Evolutionary conservation across 495 filamentous ascomycete species (phyloP).

Genomic region (Melanomma pulvis-pyrius): DNA sequence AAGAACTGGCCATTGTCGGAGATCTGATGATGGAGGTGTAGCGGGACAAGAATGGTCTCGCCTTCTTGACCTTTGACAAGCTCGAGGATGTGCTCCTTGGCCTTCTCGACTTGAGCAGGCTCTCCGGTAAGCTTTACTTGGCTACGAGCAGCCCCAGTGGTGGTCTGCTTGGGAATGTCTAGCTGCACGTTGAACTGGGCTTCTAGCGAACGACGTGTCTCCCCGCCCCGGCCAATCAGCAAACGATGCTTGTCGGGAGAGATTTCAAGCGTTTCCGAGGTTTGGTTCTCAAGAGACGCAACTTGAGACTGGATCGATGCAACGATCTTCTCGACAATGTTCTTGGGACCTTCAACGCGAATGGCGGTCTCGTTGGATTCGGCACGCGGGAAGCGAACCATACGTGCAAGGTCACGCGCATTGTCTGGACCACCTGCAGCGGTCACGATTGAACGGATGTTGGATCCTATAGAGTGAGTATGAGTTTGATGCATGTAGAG

Average conservation of each 20-base stretch:
- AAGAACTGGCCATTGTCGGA: constrained; percentile 92
- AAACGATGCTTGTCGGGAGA: constrained; percentile 84
- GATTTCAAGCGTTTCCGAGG: constrained; percentile 74
- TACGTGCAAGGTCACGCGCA: constrained; percentile 73
- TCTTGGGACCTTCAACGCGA: constrained; percentile 77
- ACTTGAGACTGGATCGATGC: constrained; percentile 78
- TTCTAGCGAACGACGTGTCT: constrained; percentile 82
- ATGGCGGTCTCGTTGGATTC: constrained; percentile 82
- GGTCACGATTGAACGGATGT: constrained; percentile 82
- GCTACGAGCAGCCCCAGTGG: constrained; percentile 65
- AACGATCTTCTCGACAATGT: constrained; percentile 87
- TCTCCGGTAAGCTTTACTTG: constrained; percentile 83
- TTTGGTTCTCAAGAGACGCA: constrained; percentile 74
- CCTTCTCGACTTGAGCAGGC: constrained; percentile 75
- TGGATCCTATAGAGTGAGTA: constrained; percentile 62
- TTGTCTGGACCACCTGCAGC: constrained; percentile 89
- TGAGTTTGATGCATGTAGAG: constrained; percentile 37
- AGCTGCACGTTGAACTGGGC: constrained; percentile 84
- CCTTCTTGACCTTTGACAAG: constrained; percentile 85
- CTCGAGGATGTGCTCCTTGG: constrained; percentile 77
- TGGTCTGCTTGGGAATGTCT: constrained; percentile 78
- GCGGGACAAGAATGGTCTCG: constrained; percentile 80
- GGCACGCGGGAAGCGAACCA: constrained; percentile 85
- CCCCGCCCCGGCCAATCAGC: constrained; percentile 89
- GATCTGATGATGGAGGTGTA: constrained; percentile 76